Base-by-base conservation (phyloP, 345 rosid genomes). In the Luvunga scandens region DNA sequence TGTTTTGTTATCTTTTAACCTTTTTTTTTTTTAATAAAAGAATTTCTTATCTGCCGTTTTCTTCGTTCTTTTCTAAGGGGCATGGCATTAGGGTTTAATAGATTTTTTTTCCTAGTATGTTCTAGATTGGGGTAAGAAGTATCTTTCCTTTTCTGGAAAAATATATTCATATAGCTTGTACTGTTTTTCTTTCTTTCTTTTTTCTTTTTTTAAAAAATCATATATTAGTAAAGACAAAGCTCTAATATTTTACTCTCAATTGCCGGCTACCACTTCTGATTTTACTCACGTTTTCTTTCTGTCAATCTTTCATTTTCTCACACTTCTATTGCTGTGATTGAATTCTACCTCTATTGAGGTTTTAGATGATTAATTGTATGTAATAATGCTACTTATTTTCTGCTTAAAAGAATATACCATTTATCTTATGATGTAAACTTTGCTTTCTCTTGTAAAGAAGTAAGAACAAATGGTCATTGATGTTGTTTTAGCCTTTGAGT, bases 341-440 rank as follows among this genome's bases (percentile, higher is more conserved):
- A 28, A 70, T 25, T 22, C 7, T 69, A 39, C 6, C 9, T 34
- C 42, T 6, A 6, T 50, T 4, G 12, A 36, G 22, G 75, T 60
- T 67, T 16, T 69, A 42, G 27, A 64, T 71, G 33, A 62, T 22
- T 28, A 16, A 69, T 18, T 71, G 39, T 69, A 60, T 77, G 75
- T 72, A 63, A 67, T 67, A 81, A 53, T 38, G 61, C 55, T 65
- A 33, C 61, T 64, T 4, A 70, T 25, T 63, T 25, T 18, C 6
- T 80, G 6, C 25, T 10, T 18, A 27, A 55, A 30, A 75, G 28
- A 45, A 71, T 31, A 10, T 33, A 21, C 33, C 57, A 53, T 53
- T 53, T 53, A 1, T 19, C 22, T 55, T 34, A 4, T 55, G 27
- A 31, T 48, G n/a, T 39, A 25, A 48, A 65, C 53, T 22, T 55